Base-by-base conservation (phyloP, 1,284 basidiomycete species). In the Chondrostereum purpureum region DNA sequence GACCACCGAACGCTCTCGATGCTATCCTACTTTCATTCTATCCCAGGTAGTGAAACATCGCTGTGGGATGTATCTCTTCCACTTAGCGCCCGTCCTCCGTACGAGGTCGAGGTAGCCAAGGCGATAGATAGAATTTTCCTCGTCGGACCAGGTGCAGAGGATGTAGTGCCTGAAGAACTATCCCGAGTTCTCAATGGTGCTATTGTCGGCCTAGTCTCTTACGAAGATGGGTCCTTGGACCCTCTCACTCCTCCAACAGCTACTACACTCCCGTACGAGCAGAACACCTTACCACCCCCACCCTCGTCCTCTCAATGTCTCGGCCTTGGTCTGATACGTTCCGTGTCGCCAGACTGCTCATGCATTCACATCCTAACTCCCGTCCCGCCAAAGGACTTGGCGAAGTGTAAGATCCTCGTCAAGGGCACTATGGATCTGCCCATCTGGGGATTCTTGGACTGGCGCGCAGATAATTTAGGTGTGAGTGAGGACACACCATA, bases 391-490 rank as follows among this genome's bases (percentile, higher is more conserved):
- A 38, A 55, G 0, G 27, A 71, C 1, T 67, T 92, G 27, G 60
- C 61, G 20, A 49, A 54, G 14, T 45, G 58, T 10, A 70, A 71
- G 0, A 68, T 78, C 12, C 60, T 95, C 1, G 78, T 93, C 27
- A 90, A 88, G 58, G 93, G 93, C 3, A 88, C 89, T 55, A 68
- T 96, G 53, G 91, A 95, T 58, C 66, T 97, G 0, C 93, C 93
- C 0, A 67, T 92, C 0, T 88, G 84, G 77, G 92, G 85, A 0
- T 82, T 92, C 80, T 66, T 97, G 40, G 91, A 96, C 63, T 85
- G 80, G 62, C 65, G 73, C 47, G 59, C 56, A 20, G 54, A 54
- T 20, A 69, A 24, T 66, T 64, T 14, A 70, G 58, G 43, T 52
- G 60, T n/a, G 50, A 54, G 14, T 54, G 56, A 18, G 59, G 60